A percentile compares a stretch with the other conserved stretches of the same genome.
Conservation (phyloP, 2,329 filamentous ascomycete species). For the Talaromyces sp. region DNA sequence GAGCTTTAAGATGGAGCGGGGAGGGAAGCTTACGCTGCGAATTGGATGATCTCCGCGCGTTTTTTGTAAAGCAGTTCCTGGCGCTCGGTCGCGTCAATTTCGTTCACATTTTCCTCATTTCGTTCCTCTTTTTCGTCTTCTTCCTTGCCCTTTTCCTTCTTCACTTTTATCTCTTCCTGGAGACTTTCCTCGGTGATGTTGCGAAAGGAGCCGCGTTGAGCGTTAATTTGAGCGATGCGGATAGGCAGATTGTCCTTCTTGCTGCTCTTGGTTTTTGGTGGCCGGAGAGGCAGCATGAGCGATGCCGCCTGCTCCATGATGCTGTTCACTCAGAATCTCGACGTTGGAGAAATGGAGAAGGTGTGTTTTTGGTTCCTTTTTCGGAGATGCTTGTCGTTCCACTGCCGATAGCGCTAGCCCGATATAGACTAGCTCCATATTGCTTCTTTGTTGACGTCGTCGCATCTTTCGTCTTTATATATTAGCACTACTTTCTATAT, state of each 20-base stretch:
- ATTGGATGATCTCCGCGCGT: slow-evolving; percentile 44
- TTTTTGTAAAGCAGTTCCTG: slow-evolving; percentile 43
- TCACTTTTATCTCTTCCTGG: slow-evolving; percentile 60
- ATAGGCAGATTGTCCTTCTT: slow-evolving; percentile 62
- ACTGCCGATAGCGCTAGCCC: background rate
- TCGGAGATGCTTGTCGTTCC: slow-evolving; percentile 2
- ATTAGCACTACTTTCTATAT: background rate
- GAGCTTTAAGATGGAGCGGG: background rate
- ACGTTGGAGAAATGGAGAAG: background rate
- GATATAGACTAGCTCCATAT: background rate
- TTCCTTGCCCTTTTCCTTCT: slow-evolving; percentile 45
- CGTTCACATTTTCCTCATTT: slow-evolving; percentile 32
- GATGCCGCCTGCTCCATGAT: slow-evolving; percentile 30
- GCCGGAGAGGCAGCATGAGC: slow-evolving; percentile 59
- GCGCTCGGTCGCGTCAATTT: slow-evolving; percentile 38
- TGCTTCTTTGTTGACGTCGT: background rate
- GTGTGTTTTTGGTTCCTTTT: background rate
- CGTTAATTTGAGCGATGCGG: slow-evolving; percentile 75
- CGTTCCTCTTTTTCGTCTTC: slow-evolving; percentile 44
- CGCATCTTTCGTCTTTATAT: background rate
- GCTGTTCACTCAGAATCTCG: background rate
- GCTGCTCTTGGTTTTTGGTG: slow-evolving; percentile 47
- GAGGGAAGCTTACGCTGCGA: slow-evolving; percentile 33
- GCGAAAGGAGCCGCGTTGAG: slow-evolving; percentile 76
- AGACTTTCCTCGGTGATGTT: slow-evolving; percentile 71